A percentile compares a stretch with the other conserved stretches of the same genome.
These are phyloP conservation scores for Auriscalpium microsporum DNA, from an alignment of 768 basidiomycete species.

Conservation along the genomic window DNA sequence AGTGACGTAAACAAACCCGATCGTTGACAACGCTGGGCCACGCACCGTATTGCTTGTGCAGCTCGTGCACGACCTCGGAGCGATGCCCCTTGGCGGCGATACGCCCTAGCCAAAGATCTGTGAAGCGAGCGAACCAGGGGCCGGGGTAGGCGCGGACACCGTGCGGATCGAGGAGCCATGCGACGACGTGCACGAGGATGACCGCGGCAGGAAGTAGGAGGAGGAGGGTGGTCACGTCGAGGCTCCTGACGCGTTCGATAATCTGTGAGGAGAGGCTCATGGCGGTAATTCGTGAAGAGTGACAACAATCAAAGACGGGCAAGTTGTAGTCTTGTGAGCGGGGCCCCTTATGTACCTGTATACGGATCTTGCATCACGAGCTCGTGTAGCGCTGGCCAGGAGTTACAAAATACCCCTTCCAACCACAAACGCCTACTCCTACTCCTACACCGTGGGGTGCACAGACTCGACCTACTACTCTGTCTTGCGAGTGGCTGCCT, in stretches of 20 bases:
- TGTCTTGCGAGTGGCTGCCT: too few relatives aligned
- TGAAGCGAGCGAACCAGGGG: constrained; percentile 30
- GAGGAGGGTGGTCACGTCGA: not conserved
- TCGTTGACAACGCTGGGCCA: not conserved
- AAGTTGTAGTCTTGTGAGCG: too few relatives aligned
- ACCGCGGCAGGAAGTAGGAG: constrained; percentile 11
- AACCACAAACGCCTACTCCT: too few relatives aligned
- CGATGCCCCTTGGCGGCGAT: constrained; percentile 27
- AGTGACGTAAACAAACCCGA: too few relatives aligned
- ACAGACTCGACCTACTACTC: too few relatives aligned
- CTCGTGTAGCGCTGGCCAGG: too few relatives aligned
- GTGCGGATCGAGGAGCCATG: constrained; percentile 25
- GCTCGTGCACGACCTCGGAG: constrained; percentile 27
- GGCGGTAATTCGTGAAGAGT: not conserved
- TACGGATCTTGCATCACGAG: too few relatives aligned
- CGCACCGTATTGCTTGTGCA: constrained; percentile 35
- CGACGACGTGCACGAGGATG: constrained; percentile 23
- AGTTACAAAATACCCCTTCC: too few relatives aligned
- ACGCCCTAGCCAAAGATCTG: constrained; percentile 31
- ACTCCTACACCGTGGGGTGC: too few relatives aligned
- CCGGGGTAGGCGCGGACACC: constrained; percentile 30
- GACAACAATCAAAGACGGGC: too few relatives aligned
- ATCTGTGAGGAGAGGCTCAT: constrained; percentile 1
- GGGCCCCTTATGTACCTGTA: too few relatives aligned
- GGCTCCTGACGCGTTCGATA: not conserved